phyloP scores from a whole-genome alignment of 768 basidiomycete species.

The Russula sp. region DNA sequence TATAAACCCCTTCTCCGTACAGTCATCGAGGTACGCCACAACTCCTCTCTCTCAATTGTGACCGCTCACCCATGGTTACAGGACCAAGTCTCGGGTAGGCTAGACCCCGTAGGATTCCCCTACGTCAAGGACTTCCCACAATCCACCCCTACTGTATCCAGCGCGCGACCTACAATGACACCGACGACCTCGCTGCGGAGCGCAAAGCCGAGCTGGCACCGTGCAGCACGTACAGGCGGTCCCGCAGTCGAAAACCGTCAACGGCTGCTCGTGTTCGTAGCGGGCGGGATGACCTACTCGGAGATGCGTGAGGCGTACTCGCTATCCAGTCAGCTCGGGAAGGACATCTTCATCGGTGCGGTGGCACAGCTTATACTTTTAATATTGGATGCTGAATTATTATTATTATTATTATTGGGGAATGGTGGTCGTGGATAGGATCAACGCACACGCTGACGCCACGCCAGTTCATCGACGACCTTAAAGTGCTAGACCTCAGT shows the following conservation, averaged over 20 bases:
- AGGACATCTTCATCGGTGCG: constrained; percentile 89
- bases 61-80: constrained; percentile 35
- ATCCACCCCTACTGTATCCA: constrained; percentile 46
- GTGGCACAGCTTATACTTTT: background rate
- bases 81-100: constrained; percentile 79
- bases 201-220: constrained; percentile 87
- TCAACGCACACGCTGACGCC: constrained; percentile 88
- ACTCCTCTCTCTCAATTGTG: background rate
- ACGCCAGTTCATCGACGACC: constrained; percentile 77
- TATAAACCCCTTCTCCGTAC: constrained; percentile 81
- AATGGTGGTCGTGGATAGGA: constrained; percentile 47
- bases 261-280: constrained; percentile 84
- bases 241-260: constrained; percentile 54
- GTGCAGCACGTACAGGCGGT: constrained; percentile 54
- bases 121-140: constrained; percentile 82
- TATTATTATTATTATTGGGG: too few relatives aligned
- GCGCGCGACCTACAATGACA: constrained; percentile 46
- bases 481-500: constrained; percentile 82
- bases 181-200: constrained; percentile 75
- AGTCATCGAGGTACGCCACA: constrained; percentile 67
- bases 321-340: constrained; percentile 68
- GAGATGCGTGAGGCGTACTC: constrained; percentile 89
- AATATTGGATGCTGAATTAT: too few relatives aligned
- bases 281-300: constrained; percentile 94
- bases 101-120: constrained; percentile 81